phyloP scores from a whole-genome alignment of 176 grass and related monocot genomes.

The Eleusine coracana region DNA sequence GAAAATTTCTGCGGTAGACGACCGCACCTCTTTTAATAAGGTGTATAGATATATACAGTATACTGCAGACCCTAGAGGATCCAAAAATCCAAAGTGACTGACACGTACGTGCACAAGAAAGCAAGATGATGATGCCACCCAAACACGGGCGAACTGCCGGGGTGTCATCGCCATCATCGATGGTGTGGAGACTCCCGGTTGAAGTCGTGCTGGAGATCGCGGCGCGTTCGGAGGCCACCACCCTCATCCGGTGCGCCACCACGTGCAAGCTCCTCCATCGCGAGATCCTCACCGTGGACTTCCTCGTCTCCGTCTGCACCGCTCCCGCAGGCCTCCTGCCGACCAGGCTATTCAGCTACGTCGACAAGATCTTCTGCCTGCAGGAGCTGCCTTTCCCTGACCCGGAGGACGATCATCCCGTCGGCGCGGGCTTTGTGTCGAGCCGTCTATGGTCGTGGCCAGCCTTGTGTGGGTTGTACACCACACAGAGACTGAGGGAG shows the following conservation, averaged over 20 bases:
- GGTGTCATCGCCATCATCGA: not conserved
- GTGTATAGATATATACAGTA: no score
- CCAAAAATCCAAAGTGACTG: no score
- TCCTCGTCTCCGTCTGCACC: not conserved
- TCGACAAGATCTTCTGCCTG: not conserved
- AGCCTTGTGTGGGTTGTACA: no score
- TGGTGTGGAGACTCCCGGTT: not conserved
- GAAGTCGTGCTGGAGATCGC: conserved; percentile 13
- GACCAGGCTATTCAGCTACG: not conserved
- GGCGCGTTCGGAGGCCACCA: not conserved
- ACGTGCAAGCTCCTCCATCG: not conserved
- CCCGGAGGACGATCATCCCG: no score
- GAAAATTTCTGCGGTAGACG: no score
- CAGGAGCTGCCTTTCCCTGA: no score
- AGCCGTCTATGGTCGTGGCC: no score
- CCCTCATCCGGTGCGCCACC: conserved; percentile 10
- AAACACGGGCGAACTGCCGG: not conserved
- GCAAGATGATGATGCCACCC: not conserved
- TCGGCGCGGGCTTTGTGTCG: no score
- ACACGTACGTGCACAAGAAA: not conserved
- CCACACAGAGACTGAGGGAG: no score
- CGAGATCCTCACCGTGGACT: not conserved
- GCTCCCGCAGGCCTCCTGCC: not conserved
- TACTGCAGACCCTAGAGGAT: no score
- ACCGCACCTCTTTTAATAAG: no score